phyloP scores from a whole-genome alignment of 371 early-diverging fungal species.

The Dichotomocladium elegans region DNA sequence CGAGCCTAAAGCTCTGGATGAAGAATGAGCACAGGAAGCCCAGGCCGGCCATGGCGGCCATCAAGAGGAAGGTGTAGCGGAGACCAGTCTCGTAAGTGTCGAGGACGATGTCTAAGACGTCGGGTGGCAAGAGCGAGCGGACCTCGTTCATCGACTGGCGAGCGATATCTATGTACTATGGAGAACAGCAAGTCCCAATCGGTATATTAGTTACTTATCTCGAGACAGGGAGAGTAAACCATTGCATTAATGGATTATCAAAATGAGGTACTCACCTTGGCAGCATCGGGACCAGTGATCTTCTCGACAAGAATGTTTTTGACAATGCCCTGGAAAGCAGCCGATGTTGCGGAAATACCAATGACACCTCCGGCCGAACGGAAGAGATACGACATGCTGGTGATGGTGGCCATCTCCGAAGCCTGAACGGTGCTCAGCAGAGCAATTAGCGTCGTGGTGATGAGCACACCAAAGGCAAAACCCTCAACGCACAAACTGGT shows the following conservation, averaged over 20 bases:
- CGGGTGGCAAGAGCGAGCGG: slow-evolving; percentile 29
- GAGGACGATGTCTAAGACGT: slow-evolving; percentile 30
- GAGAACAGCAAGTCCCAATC: background rate
- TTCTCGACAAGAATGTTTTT: slow-evolving; percentile 21
- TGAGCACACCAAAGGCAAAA: slow-evolving; percentile 33
- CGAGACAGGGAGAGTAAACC: too few species aligned
- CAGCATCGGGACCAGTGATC: slow-evolving; percentile 30
- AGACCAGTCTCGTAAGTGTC: slow-evolving; percentile 37
- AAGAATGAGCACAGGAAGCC: slow-evolving; percentile 42
- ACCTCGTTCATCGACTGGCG: slow-evolving; percentile 46
- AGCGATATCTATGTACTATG: slow-evolving; percentile 40
- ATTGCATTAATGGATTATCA: too few species aligned
- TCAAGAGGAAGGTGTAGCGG: slow-evolving; percentile 27
- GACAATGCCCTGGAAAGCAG: slow-evolving; percentile 37
- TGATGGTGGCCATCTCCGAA: slow-evolving; percentile 50
- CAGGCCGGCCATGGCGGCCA: slow-evolving; percentile 24
- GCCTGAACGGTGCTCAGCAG: slow-evolving; percentile 44
- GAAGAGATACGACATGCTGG: slow-evolving; percentile 45
- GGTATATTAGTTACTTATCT: background rate
- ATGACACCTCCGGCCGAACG: slow-evolving; percentile 41
- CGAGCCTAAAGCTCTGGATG: slow-evolving; percentile 45
- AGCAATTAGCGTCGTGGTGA: slow-evolving; percentile 44
- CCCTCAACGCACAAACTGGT: slow-evolving; percentile 35
- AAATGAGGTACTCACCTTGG: slow-evolving; percentile 15
- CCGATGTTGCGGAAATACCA: slow-evolving; percentile 35